Conservation (phyloP, 2,329 filamentous ascomycete species). For the Lojkania enalia region DNA sequence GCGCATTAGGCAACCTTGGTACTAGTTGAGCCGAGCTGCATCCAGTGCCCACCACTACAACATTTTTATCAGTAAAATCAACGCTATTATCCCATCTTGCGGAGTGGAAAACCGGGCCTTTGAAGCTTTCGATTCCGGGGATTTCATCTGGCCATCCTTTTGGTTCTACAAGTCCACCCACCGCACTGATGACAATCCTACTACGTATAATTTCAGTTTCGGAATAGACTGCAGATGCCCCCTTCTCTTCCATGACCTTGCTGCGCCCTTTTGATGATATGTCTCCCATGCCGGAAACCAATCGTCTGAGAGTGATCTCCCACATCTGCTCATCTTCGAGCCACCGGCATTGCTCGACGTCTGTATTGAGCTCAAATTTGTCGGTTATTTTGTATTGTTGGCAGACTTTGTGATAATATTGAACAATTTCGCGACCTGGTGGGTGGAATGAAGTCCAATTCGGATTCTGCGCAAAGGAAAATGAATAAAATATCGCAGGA, state of each 20-base stretch:
- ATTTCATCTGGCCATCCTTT: constrained; percentile 55
- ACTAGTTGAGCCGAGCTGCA: constrained; percentile 63
- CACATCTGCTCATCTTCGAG: constrained; percentile 58
- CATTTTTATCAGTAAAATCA: constrained; percentile 58
- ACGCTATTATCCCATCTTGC: constrained; percentile 59
- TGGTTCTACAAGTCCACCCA: constrained; percentile 61
- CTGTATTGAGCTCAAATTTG: constrained; percentile 62
- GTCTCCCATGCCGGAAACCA: constrained; percentile 59
- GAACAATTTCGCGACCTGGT: constrained; percentile 54
- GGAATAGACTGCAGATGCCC: constrained; percentile 53
- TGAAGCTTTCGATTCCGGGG: constrained; percentile 57
- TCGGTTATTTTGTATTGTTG: constrained; percentile 57
- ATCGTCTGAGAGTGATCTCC: constrained; percentile 57
- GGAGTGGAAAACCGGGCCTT: constrained; percentile 61
- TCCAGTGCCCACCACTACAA: constrained; percentile 62
- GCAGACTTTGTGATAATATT: constrained; percentile 59
- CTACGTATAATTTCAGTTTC: constrained; percentile 57
- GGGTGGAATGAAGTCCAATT: constrained; percentile 57
- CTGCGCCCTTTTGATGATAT: constrained; percentile 53
- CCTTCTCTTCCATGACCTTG: constrained; percentile 49
- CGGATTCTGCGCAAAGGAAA: constrained; percentile 58
- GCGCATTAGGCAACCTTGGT: constrained; percentile 53
- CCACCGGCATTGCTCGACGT: constrained; percentile 58
- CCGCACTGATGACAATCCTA: constrained; percentile 59
- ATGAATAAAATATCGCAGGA: constrained; percentile 60